Evolutionary conservation across 2,329 filamentous ascomycete genomes (phyloP).

Genomic region (Pyricularia pennisetigena): DNA sequence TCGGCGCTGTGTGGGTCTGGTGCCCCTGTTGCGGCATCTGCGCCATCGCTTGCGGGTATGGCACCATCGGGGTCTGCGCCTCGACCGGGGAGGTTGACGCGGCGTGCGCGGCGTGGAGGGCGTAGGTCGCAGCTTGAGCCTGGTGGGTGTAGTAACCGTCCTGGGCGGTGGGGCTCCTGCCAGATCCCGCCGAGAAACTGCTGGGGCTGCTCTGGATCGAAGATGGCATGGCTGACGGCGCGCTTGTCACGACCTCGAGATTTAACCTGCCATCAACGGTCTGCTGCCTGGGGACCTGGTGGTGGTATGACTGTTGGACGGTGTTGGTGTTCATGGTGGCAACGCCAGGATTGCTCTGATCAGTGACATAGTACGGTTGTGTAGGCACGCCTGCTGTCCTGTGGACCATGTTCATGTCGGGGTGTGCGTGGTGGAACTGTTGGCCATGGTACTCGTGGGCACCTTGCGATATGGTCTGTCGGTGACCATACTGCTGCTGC

Average conservation of each 20-base stretch:
- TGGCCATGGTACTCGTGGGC: slow-evolving; percentile 33
- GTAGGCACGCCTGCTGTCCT: slow-evolving; percentile 35
- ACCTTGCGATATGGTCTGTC: slow-evolving; percentile 35
- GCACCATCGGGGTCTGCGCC: slow-evolving; percentile 22
- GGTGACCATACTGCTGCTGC: slow-evolving; percentile 31
- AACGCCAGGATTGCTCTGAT: slow-evolving; percentile 51
- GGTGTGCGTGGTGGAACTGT: slow-evolving; percentile 28
- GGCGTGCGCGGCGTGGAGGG: slow-evolving; percentile 25
- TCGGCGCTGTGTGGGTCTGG: slow-evolving; percentile 14
- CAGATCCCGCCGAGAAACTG: slow-evolving; percentile 45
- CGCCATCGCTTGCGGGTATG: slow-evolving; percentile 22
- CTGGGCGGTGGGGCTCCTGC: slow-evolving; percentile 41
- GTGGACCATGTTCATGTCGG: slow-evolving; percentile 33
- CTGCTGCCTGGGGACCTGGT: slow-evolving; percentile 41
- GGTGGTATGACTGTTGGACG: slow-evolving; percentile 34
- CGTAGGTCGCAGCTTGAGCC: slow-evolving; percentile 35
- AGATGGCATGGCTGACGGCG: slow-evolving; percentile 33
- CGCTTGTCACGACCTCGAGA: slow-evolving; percentile 38
- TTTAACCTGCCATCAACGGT: slow-evolving; percentile 27
- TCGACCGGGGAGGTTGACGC: slow-evolving; percentile 32
- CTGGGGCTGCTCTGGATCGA: slow-evolving; percentile 48
- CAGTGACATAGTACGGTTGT: slow-evolving; percentile 45
- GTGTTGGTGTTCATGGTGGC: slow-evolving; percentile 45
- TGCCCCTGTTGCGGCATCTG: slow-evolving; percentile 25
- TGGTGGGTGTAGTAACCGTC: slow-evolving; percentile 50